These are phyloP conservation scores for Leccinum broughii DNA, from an alignment of 768 basidiomycete species.

Conservation along the genomic window DNA sequence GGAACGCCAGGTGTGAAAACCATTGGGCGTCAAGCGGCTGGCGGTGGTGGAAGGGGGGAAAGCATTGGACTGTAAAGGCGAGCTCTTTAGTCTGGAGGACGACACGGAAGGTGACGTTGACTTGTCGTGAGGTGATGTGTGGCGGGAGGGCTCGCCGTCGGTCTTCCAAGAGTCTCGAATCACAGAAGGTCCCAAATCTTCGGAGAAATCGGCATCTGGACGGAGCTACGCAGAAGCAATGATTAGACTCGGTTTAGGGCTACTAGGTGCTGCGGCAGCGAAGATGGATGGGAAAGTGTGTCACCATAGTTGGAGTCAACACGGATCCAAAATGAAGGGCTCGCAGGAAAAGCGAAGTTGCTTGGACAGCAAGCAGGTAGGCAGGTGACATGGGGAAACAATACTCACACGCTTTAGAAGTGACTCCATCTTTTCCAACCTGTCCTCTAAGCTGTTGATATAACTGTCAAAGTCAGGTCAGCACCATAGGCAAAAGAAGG, in stretches of 20 bases:
- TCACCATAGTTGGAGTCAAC: neutral
- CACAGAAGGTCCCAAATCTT: constrained; percentile 62
- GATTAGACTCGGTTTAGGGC: constrained; percentile 10
- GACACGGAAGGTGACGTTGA: constrained; percentile 22
- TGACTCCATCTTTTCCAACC: constrained; percentile 54
- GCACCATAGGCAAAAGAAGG: neutral
- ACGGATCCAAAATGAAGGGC: neutral
- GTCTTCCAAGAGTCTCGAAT: constrained; percentile 64
- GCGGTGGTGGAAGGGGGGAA: constrained; percentile 10
- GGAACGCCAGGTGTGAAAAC: constrained; percentile 15
- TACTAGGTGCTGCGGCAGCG: neutral
- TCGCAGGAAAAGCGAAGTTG: neutral
- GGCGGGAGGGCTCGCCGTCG: constrained; percentile 21
- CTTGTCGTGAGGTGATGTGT: constrained; percentile 22
- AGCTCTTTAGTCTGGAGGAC: constrained; percentile 17
- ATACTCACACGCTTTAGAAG: constrained; percentile 51
- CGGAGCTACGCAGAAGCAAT: constrained; percentile 45
- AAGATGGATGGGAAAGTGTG: neutral
- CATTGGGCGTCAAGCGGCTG: constrained; percentile 6
- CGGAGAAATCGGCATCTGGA: constrained; percentile 60
- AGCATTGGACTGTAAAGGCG: constrained; percentile 9
- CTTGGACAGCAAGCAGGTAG: neutral
- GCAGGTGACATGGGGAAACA: neutral
- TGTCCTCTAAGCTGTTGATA: constrained; percentile 58
- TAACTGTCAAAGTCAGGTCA: constrained; percentile 40